A percentile compares a stretch with the other conserved stretches of the same genome.
Evolutionary conservation across 1,139 yeast genomes (phyloP).

Genomic region (Lodderomyces parapsilosis): DNA sequence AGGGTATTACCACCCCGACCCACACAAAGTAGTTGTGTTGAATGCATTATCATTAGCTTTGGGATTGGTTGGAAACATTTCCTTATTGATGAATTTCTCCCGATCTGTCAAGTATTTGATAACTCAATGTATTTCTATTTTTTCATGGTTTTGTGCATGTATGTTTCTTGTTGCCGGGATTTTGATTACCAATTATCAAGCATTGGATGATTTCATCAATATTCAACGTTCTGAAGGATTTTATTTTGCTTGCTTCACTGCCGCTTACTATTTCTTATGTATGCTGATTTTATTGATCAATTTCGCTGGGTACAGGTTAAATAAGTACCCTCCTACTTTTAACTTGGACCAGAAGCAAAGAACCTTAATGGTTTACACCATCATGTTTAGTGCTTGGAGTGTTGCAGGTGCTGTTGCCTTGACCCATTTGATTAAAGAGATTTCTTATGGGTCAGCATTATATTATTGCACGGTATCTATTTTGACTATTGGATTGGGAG

Average conservation of each 20-base stretch:
- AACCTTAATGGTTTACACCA: slow-evolving; percentile 67
- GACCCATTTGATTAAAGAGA: slow-evolving; percentile 25
- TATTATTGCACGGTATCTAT: slow-evolving; percentile 73
- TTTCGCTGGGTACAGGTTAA: slow-evolving; percentile 55
- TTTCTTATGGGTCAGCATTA: slow-evolving; percentile 60
- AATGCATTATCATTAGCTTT: slow-evolving; percentile 61
- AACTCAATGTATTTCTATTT: slow-evolving; percentile 61
- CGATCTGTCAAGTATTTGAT: slow-evolving; percentile 52
- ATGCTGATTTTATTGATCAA: slow-evolving; percentile 53
- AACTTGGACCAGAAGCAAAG: slow-evolving; percentile 68
- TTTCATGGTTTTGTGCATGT: slow-evolving; percentile 63
- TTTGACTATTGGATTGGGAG: slow-evolving; percentile 80
- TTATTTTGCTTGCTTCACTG: slow-evolving; percentile 73
- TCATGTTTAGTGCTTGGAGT: slow-evolving; percentile 65
- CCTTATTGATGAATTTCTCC: slow-evolving; percentile 66
- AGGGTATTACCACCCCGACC: slow-evolving; percentile 29
- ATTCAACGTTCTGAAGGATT: slow-evolving; percentile 58
- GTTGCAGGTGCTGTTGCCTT: slow-evolving; percentile 62
- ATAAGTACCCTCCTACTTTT: slow-evolving; percentile 67
- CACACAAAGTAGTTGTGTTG: slow-evolving; percentile 44
- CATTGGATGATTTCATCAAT: slow-evolving; percentile 11
- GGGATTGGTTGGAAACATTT: slow-evolving; percentile 65
- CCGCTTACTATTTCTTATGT: slow-evolving; percentile 57
- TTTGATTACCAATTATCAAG: slow-evolving; percentile 26
- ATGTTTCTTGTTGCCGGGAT: slow-evolving; percentile 50